phyloP scores from a whole-genome alignment of 2,329 filamentous ascomycete species.

The Aspergillus spinulosporus region DNA sequence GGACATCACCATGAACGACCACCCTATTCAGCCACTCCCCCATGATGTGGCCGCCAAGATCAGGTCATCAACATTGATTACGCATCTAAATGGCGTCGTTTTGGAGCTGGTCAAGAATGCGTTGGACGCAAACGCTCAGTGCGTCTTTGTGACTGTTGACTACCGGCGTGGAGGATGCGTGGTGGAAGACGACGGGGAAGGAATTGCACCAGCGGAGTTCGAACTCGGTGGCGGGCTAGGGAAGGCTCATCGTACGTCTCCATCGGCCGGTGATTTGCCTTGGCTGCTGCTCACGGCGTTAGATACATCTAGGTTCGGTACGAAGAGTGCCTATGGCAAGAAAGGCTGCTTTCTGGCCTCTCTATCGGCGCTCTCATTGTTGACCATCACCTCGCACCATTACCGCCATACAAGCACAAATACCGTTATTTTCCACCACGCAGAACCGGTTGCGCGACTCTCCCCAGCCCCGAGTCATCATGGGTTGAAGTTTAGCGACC shows the following conservation, averaged over 20 bases:
- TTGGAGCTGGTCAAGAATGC: conserved; percentile 77
- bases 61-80: conserved; percentile 79
- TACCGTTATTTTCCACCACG: conserved; percentile 69
- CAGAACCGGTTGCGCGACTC: conserved; percentile 64
- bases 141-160: conserved; percentile 70
- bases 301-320: conserved; percentile 76
- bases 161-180: conserved; percentile 72
- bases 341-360: conserved; percentile 76
- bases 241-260: conserved; percentile 65
- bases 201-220: conserved; percentile 76
- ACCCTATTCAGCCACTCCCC: conserved; percentile 66
- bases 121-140: conserved; percentile 73
- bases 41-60: conserved; percentile 73
- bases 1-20: conserved; percentile 24
- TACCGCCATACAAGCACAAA: conserved; percentile 52
- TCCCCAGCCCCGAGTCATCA: conserved; percentile 62
- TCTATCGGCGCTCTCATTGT: conserved; percentile 70
- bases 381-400: conserved; percentile 75
- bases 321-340: conserved; percentile 58
- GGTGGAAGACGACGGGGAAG: conserved; percentile 80
- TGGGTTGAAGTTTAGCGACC: conserved; percentile 54
- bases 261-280: no score
- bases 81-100: conserved; percentile 69
- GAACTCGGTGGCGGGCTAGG: conserved; percentile 67
- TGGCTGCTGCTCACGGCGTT: neutral